phyloP scores from a whole-genome alignment of 306 rosid species.

The Lablab purpureus region DNA sequence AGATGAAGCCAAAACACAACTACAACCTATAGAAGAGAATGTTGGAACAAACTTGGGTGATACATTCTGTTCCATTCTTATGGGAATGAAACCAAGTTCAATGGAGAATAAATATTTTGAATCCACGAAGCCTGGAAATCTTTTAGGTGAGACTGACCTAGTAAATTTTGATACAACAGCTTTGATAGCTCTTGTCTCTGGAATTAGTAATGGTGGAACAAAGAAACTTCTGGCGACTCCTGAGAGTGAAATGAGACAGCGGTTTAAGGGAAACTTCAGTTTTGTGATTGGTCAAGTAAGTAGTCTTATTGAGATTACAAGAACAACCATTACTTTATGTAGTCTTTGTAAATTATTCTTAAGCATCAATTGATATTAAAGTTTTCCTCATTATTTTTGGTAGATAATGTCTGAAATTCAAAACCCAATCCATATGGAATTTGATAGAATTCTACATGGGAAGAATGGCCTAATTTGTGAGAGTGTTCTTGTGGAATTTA shows the following conservation, averaged over 20 bases:
- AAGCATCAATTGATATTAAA: conserved; percentile 26
- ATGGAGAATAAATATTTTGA: conserved; percentile 35
- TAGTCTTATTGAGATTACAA: conserved; percentile 39
- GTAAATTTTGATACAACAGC: conserved; percentile 92
- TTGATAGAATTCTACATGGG: conserved; percentile 60
- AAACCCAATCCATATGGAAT: conserved; percentile 71
- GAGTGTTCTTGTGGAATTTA: conserved; percentile 78
- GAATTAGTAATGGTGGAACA: conserved; percentile 81
- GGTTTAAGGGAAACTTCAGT: conserved; percentile 85
- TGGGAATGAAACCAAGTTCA: conserved; percentile 54
- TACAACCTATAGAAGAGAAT: conserved; percentile 36
- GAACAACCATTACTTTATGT: conserved; percentile 26
- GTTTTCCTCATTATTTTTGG: conserved; percentile 39
- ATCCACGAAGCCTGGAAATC: conserved; percentile 21
- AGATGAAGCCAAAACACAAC: conserved; percentile 42
- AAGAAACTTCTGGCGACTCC: conserved; percentile 77
- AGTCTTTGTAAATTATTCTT: conserved; percentile 14
- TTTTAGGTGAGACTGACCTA: conserved; percentile 53
- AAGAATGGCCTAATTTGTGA: conserved; percentile 83
- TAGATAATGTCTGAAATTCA: conserved; percentile 85
- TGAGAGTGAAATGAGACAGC: conserved; percentile 73
- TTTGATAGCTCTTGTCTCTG: conserved; percentile 86
- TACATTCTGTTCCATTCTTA: conserved; percentile 56
- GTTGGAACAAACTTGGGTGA: conserved; percentile 44
- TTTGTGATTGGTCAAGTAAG: conserved; percentile 88